A percentile compares a stretch with the other conserved stretches of the same genome.
These are phyloP conservation scores for Aspergillus pseudonomiae DNA, from an alignment of 2,329 filamentous ascomycete species.

Conservation along the genomic window DNA sequence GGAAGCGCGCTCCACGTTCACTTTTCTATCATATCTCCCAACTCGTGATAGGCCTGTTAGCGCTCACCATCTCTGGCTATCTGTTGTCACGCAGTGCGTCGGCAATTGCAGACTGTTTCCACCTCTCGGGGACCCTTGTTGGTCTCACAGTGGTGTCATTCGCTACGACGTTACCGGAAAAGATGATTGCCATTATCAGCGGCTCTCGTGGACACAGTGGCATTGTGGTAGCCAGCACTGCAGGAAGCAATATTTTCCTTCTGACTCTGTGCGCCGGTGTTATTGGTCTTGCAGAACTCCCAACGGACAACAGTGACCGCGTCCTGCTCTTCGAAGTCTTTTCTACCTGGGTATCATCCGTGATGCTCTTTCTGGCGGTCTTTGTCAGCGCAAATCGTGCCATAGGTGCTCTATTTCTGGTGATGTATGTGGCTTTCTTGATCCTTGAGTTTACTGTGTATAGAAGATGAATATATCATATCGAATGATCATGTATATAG, in stretches of 20 bases:
- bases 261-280: slow-evolving; percentile 53
- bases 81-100: slow-evolving; percentile 51
- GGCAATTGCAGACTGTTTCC: slow-evolving; percentile 44
- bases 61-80: slow-evolving; percentile 52
- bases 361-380: slow-evolving; percentile 17
- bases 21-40: slow-evolving; percentile 45
- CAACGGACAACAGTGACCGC: slow-evolving; percentile 12
- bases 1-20: slow-evolving; percentile 19
- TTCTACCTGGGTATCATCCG: slow-evolving; percentile 24
- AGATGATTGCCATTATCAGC: slow-evolving; percentile 55
- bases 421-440: slow-evolving; percentile 38
- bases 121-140: slow-evolving; percentile 51
- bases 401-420: slow-evolving; percentile 32
- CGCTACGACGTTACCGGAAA: slow-evolving; percentile 59
- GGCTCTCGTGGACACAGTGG: slow-evolving; percentile 51
- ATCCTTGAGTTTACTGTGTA: slow-evolving; percentile 36
- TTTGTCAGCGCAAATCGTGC: slow-evolving; percentile 17
- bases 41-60: slow-evolving; percentile 49
- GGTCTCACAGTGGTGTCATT: slow-evolving; percentile 54
- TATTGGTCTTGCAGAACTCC: slow-evolving; percentile 19
- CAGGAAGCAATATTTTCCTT: slow-evolving; percentile 59
- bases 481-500: no score
- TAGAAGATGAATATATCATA: background rate
- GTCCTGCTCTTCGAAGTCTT: slow-evolving; percentile 30
- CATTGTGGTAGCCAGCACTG: slow-evolving; percentile 57